Evolutionary conservation across 192 early-diverging fungal species (phyloP).

Genomic region (Cetraspora pellucida): DNA sequence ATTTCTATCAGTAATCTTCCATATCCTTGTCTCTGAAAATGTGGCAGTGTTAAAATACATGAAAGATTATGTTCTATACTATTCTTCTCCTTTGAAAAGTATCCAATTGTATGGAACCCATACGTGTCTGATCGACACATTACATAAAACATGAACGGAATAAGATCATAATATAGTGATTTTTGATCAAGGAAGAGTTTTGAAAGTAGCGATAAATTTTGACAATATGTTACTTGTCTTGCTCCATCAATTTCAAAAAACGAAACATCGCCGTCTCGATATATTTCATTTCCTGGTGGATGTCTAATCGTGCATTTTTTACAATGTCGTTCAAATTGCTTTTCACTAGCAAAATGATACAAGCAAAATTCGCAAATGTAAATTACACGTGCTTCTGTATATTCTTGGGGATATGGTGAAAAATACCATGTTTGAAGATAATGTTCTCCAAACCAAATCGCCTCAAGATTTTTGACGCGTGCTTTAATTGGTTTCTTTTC

Average conservation of each 20-base stretch:
- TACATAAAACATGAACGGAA: conserved; percentile 96
- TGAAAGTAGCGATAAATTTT: conserved; percentile 93
- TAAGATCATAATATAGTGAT: conserved; percentile 96
- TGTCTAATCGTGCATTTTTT: conserved; percentile 84
- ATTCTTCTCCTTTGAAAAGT: conserved; percentile 99
- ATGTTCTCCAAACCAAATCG: conserved; percentile 88
- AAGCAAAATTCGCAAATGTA: conserved; percentile 98
- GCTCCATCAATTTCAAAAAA: conserved; percentile 98
- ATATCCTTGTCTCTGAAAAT: conserved; percentile 93
- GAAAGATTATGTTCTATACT: conserved; percentile 94
- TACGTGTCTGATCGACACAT: conserved; percentile 84
- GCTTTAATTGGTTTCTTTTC: conserved; percentile 89
- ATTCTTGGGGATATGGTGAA: conserved; percentile 93
- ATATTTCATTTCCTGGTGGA: conserved; percentile 99
- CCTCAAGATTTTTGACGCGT: conserved; percentile 91
- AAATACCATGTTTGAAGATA: conserved; percentile 98
- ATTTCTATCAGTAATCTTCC: conserved; percentile 93
- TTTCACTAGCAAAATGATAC: conserved; percentile 70
- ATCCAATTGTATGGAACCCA: conserved; percentile 91
- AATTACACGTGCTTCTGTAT: conserved; percentile 70
- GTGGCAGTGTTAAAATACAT: conserved; percentile 96
- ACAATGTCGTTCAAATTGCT: conserved; percentile 81
- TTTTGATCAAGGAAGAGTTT: conserved; percentile 99
- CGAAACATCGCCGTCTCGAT: conserved; percentile 80
- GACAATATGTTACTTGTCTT: conserved; percentile 87